A percentile compares a stretch with the other conserved stretches of the same genome.
phyloP scores from a whole-genome alignment of 2,329 filamentous ascomycete genomes.

The Pyrenophora teres region DNA sequence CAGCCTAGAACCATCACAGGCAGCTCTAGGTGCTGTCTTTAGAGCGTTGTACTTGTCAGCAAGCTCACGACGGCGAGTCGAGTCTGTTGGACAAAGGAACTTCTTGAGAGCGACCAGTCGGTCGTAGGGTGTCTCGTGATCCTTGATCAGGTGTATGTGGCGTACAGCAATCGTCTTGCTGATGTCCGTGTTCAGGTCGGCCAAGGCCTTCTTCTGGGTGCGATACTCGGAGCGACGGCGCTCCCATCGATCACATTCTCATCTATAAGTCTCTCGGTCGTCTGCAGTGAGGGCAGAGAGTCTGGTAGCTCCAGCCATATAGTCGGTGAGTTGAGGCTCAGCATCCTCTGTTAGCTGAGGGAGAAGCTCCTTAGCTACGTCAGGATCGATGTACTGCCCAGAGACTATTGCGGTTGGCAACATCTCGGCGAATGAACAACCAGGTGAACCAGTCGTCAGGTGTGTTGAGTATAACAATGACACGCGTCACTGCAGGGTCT shows the following conservation, averaged over 20 bases:
- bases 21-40: background rate
- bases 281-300: background rate
- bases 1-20: no score
- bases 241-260: conserved; percentile 4
- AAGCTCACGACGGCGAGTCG: background rate
- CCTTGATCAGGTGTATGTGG: conserved; percentile 4
- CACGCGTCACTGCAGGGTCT: background rate
- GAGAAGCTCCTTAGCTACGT: background rate
- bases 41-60: background rate
- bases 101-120: background rate
- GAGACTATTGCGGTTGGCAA: background rate
- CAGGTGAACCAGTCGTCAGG: background rate
- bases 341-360: background rate
- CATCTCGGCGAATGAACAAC: background rate
- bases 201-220: background rate
- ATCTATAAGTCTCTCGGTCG: background rate
- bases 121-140: conserved; percentile 1
- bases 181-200: conserved; percentile 3
- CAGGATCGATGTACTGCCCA: background rate
- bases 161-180: conserved; percentile 4
- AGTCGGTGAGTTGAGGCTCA: background rate
- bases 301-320: background rate
- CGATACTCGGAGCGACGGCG: background rate
- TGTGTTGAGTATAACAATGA: background rate
- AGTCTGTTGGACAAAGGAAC: background rate